Conservation (phyloP, 495 filamentous ascomycete genomes). For the Xylaria curta region DNA sequence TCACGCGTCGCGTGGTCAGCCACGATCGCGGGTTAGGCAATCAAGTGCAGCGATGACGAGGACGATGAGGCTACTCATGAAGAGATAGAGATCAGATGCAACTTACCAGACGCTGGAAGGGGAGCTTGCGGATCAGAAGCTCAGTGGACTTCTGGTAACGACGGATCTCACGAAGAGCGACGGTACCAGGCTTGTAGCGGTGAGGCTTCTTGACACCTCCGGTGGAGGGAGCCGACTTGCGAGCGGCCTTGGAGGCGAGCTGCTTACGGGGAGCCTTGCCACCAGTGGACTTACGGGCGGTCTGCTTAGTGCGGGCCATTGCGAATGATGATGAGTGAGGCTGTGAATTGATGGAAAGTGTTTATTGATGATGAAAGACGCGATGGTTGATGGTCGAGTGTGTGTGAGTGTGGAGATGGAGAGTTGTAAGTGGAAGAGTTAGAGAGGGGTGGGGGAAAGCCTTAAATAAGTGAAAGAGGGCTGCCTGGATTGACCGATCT, state of each 20-base stretch:
- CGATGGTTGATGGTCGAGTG: constrained; percentile 40
- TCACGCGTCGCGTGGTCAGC: constrained; percentile 16
- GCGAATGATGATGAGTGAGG: constrained; percentile 55
- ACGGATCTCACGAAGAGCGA: constrained; percentile 99
- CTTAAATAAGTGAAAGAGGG: constrained; percentile 52
- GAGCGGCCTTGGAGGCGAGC: constrained; percentile 67
- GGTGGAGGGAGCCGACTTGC: constrained; percentile 63
- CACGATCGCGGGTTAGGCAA: constrained; percentile 8
- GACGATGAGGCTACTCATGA: background rate
- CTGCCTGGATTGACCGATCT: constrained; percentile 20
- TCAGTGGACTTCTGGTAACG: constrained; percentile 99
- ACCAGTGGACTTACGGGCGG: constrained; percentile 99
- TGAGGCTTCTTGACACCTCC: constrained; percentile 99
- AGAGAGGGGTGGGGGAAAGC: constrained; percentile 51
- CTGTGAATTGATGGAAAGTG: constrained; percentile 55
- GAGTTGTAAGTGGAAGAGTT: constrained; percentile 41
- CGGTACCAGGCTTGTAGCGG: constrained; percentile 99
- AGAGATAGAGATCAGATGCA: background rate
- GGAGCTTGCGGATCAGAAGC: constrained; percentile 99
- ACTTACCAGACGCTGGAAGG: constrained; percentile 96
- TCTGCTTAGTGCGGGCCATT: constrained; percentile 99
- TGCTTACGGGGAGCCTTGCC: constrained; percentile 99
- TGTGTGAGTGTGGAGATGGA: constrained; percentile 42
- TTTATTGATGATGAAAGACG: constrained; percentile 48
- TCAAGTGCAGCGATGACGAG: background rate